Conservation (phyloP, 2,329 filamentous ascomycete species). For the Aspergillus candidus region DNA sequence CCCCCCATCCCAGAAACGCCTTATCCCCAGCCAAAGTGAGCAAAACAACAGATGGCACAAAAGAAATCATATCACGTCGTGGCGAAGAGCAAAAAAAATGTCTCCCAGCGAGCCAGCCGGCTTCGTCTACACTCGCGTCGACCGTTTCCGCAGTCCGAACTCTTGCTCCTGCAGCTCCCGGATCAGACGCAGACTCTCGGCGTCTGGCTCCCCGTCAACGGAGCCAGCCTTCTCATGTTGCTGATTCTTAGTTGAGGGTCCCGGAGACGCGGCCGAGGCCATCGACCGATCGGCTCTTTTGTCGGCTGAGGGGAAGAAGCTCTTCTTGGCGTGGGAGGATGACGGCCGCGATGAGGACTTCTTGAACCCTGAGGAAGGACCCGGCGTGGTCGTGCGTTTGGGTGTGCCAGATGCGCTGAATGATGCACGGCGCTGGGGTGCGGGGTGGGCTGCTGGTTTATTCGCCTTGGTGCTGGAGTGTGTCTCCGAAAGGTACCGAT, state of each 20-base stretch:
- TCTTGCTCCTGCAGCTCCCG: constrained; percentile 43
- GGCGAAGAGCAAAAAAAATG: no score
- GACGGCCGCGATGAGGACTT: constrained; percentile 33
- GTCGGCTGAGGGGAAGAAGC: constrained; percentile 27
- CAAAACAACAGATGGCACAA: no score
- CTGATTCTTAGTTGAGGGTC: constrained; percentile 22
- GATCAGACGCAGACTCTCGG: constrained; percentile 40
- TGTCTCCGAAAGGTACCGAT: constrained; percentile 35
- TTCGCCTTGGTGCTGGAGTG: constrained; percentile 15
- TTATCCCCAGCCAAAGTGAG: no score
- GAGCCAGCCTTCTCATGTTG: constrained; percentile 23
- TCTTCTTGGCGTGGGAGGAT: constrained; percentile 35
- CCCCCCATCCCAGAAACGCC: no score
- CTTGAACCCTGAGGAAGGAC: constrained; percentile 21
- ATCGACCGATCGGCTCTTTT: constrained; percentile 31
- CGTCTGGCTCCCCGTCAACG: constrained; percentile 32
- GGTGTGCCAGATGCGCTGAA: constrained; percentile 14
- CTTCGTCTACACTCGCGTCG: constrained; percentile 12
- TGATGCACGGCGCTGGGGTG: constrained; percentile 20
- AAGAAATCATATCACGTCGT: no score
- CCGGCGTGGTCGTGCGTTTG: constrained; percentile 24
- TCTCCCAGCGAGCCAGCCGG: no score
- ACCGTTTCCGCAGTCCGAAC: constrained; percentile 38
- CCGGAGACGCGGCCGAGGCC: constrained; percentile 22
- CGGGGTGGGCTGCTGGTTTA: constrained; percentile 20